Evolutionary conservation across 257 asterid genomes (phyloP), one percentile per base, ranked within the genome.

Genomic region (Nicotiana tabacum): DNA sequence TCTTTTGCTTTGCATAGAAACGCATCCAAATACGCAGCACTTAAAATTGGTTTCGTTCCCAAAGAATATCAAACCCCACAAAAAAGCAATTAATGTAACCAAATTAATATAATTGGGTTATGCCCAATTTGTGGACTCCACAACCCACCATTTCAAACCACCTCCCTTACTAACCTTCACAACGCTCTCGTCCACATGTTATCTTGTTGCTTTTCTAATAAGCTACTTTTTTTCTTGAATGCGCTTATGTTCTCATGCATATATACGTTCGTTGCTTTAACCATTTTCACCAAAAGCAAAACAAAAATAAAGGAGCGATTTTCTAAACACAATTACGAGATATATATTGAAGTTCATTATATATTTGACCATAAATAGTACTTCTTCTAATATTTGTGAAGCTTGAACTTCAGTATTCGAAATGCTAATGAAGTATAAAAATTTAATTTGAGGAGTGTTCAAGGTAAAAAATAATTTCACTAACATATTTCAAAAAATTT

Each of bases 11-110:
- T 84, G 90, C 84, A 70, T 82, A 66, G 76, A 88, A 90, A 86
- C 86, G 84, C 90, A 86, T 89, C 87, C 90, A 84, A 86, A 88
- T 87, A 89, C 92, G 89, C 88, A 81, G 90, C 85, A 24, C 86
- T 83, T 82, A 66, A 66, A 77, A 72, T 48, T 53, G 39, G 27
- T 33, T 39, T 83, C 66, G 11, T 68, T 61, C 56, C 17, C 4
- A 35, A 33, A 32, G 18, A 46, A 77, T 61, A 30, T 53, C 66
- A 18, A 81, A 68, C 82, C 85, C 79, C 62, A 61, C 79, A 57
- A 82, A 56, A 24, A 81, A 15, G 32, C 24, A 48, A 74, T 46
- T 46, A 68, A 58, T 69, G 68, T 53, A 78, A 32, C 83, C 66
- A 85, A 60, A 60, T 82, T 68, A 17, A 24, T 24, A 24, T 24